phyloP scores from a whole-genome alignment of 1,139 yeast genomes.

The Meyerozyma elateridarum region DNA sequence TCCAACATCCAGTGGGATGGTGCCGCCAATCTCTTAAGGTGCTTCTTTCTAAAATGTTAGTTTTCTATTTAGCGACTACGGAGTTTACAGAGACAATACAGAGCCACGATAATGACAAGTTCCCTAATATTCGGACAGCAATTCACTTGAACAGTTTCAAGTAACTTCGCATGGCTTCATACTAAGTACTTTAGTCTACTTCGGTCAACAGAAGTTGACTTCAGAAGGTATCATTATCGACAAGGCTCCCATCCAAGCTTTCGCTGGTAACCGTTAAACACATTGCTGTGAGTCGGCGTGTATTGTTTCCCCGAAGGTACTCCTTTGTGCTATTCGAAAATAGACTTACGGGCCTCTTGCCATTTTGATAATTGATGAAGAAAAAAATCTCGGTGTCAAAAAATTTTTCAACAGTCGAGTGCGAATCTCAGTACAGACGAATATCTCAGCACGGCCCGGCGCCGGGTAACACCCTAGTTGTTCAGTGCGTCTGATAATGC shows the following conservation, averaged over 20 bases:
- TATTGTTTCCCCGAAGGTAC: slow-evolving; percentile 8
- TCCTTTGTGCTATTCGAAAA: slow-evolving; percentile 6
- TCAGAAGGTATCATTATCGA: slow-evolving; percentile 18
- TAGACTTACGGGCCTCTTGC: slow-evolving; percentile 91
- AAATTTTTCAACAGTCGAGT: too few relatives aligned
- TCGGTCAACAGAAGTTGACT: slow-evolving; percentile 3
- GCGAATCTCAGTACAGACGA: too few relatives aligned
- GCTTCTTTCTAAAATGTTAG: slow-evolving; percentile 71
- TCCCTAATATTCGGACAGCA: slow-evolving; percentile 1
- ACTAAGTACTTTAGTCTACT: too few relatives aligned
- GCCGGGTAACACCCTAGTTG: too few relatives aligned
- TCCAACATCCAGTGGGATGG: slow-evolving; percentile 99
- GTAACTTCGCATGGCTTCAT: too few relatives aligned
- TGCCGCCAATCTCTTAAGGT: slow-evolving; percentile 96
- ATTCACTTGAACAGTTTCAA: neutral
- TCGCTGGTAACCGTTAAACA: slow-evolving; percentile 12
- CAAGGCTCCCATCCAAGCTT: slow-evolving; percentile 27
- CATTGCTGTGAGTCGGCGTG: slow-evolving; percentile 11
- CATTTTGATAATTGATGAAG: slow-evolving; percentile 47
- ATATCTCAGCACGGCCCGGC: too few relatives aligned
- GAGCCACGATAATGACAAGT: neutral
- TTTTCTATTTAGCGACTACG: slow-evolving; percentile 12
- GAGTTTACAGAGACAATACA: neutral
- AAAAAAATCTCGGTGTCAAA: slow-evolving; percentile 5
- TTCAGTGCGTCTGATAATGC: too few relatives aligned